Evolutionary conservation across 148 eudicot species (phyloP).

Genomic region (Arbutus unedo): DNA sequence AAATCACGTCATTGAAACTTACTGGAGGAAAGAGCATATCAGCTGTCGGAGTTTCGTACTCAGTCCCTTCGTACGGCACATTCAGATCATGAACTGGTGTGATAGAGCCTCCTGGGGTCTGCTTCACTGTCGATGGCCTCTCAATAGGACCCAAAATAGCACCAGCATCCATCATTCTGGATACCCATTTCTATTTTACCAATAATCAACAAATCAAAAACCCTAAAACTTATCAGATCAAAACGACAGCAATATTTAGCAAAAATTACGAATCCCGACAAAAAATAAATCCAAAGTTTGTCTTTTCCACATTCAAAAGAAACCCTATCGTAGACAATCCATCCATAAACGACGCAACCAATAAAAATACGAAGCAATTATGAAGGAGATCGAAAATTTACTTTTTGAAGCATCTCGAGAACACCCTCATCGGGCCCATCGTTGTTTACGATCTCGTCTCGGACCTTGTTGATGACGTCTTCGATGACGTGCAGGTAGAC

Average conservation of each 20-base stretch:
- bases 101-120: slow-evolving; percentile 42
- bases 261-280: not conserved
- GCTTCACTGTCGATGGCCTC: slow-evolving; percentile 46
- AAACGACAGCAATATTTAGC: not conserved
- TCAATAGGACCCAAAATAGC: slow-evolving; percentile 68
- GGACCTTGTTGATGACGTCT: slow-evolving; percentile 87
- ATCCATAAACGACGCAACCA: not conserved
- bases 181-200: slow-evolving; percentile 66
- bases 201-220: slow-evolving; percentile 21
- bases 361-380: not conserved
- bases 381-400: slow-evolving; percentile 24
- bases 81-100: slow-evolving; percentile 89
- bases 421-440: slow-evolving; percentile 75
- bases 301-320: not conserved
- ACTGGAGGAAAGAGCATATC: slow-evolving; percentile 95
- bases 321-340: not conserved
- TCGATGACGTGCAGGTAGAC: slow-evolving; percentile 84
- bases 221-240: slow-evolving; percentile 24
- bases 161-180: slow-evolving; percentile 85
- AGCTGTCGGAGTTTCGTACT: slow-evolving; percentile 95
- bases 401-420: slow-evolving; percentile 75
- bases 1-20: slow-evolving; percentile 21
- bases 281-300: not conserved
- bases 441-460: slow-evolving; percentile 68
- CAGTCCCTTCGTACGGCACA: slow-evolving; percentile 89